Base-by-base conservation (phyloP, 2,329 filamentous ascomycete species). In the Teratosphaeria gauchensis region DNA sequence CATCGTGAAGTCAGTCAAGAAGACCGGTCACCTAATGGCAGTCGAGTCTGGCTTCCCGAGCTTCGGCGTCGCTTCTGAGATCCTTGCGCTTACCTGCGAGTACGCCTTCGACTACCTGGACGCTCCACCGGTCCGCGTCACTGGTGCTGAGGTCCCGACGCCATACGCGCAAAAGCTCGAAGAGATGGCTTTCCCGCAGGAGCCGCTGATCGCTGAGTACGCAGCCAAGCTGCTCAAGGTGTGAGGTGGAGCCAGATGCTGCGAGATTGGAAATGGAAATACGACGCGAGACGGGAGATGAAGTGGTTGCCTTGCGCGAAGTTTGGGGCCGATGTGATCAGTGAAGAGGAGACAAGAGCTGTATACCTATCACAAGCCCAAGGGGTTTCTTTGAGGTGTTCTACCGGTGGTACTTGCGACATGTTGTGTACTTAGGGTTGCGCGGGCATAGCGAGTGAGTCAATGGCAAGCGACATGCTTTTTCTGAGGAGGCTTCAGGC, bases 61-160 rank as follows among this genome's bases (percentile, higher is more conserved):
- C 71, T 99, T 92, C 73, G 94, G 94, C 74, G 90, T 99, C 67
- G 84, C 87, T 60, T 84, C 92, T 59, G 94, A 99, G 80, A 91
- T 99, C 69, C 84, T 99, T 64, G 94, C 94, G 61, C 81, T 96
- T 61, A 87, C 90, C 63, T 95, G 95, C 88, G 94, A 99, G 79
- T 99, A 97, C 76, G 92, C 85, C 64, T 99, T 97, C 73, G 94
- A 99, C 80, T 97, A 95, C 80, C 87, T 99, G 65, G 87, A 96
- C 71, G 90, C 91, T 58, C 94, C 94, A 54, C 94, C 91, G 62
- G 88, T 92, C 76, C 87, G 94, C 76, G 86, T 99, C 71, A 97
- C 94, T 60, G 94, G 94, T 74, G 92, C 94, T 65, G 94, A 99
- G 75, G 94, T 99, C 12, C 94, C 94, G 55, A 99, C 94, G 7